Percentiles rank a stretch among this genome's conserved stretches.
phyloP scores from a whole-genome alignment of 106 monocot genomes.

The Allium sativum region DNA sequence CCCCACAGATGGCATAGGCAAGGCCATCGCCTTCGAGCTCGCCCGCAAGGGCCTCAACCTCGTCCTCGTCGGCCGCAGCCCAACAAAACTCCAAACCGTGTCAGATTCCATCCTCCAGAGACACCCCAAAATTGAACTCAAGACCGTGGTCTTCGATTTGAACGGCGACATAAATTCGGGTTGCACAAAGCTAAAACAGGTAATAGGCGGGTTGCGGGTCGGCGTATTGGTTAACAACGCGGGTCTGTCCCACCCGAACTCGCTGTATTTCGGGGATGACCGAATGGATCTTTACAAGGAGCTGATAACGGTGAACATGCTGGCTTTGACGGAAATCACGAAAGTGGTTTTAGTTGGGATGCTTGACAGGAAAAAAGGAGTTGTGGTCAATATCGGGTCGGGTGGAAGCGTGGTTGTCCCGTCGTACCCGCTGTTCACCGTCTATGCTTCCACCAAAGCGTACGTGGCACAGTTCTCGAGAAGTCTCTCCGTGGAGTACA shows the following conservation, averaged over 20 bases:
- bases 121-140: constrained; percentile 4
- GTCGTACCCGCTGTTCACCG: constrained; percentile 56
- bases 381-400: constrained; percentile 69
- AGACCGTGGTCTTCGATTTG: constrained; percentile 62
- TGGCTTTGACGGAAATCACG: constrained; percentile 43
- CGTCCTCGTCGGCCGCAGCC: constrained; percentile 78
- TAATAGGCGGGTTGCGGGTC: constrained; percentile 46
- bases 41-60: constrained; percentile 52
- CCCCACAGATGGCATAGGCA: constrained; percentile 81
- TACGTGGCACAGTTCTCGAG: constrained; percentile 7
- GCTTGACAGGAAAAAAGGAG: constrained; percentile 43
- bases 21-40: constrained; percentile 62
- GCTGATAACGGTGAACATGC: constrained; percentile 66
- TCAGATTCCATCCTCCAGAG: constrained; percentile 24
- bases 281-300: constrained; percentile 41
- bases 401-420: constrained; percentile 57
- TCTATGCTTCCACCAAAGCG: constrained; percentile 87
- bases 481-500: neutral
- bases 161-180: constrained; percentile 4
- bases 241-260: constrained; percentile 44
- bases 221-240: constrained; percentile 76
- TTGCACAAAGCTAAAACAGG: neutral
- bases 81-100: constrained; percentile 44
- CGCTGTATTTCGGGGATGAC: constrained; percentile 65
- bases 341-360: constrained; percentile 50